phyloP scores from a whole-genome alignment of 495 filamentous ascomycete species.

The Podospora didyma region DNA sequence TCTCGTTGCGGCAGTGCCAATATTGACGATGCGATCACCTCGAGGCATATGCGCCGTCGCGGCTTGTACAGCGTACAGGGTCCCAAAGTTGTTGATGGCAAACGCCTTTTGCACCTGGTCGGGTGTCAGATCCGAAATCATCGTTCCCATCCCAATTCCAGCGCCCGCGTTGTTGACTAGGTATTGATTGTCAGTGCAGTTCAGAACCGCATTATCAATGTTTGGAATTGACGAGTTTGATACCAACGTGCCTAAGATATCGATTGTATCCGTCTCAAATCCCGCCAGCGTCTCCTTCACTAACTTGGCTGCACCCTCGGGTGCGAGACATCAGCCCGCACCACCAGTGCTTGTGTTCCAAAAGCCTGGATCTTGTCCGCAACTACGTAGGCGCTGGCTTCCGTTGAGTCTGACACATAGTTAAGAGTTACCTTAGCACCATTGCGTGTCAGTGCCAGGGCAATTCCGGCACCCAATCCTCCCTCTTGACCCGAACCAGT shows the following conservation, averaged over 20 bases:
- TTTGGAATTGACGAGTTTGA: background rate
- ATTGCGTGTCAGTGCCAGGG: slow-evolving; percentile 33
- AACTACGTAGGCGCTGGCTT: slow-evolving; percentile 27
- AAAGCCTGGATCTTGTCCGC: slow-evolving; percentile 17
- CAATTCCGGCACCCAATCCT: slow-evolving; percentile 46
- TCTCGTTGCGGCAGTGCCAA: slow-evolving; percentile 40
- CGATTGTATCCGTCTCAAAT: slow-evolving; percentile 28
- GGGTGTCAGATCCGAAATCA: slow-evolving; percentile 2
- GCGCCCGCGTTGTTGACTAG: slow-evolving; percentile 31
- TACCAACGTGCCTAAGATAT: slow-evolving; percentile 30
- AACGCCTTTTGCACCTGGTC: slow-evolving; percentile 21
- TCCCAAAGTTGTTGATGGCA: slow-evolving; percentile 24
- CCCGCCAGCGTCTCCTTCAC: slow-evolving; percentile 28
- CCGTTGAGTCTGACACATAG: slow-evolving; percentile 32
- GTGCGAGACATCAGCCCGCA: slow-evolving; percentile 28
- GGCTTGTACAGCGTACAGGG: slow-evolving; percentile 30
- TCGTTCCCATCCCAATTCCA: background rate
- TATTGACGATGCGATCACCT: slow-evolving; percentile 38
- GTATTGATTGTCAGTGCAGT: slow-evolving; percentile 6
- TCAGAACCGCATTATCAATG: background rate
- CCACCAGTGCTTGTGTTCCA: slow-evolving; percentile 27
- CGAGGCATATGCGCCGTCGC: slow-evolving; percentile 28
- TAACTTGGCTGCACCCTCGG: slow-evolving; percentile 26
- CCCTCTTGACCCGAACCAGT: slow-evolving; percentile 43
- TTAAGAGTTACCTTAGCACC: slow-evolving; percentile 37